Percentiles rank a stretch among this genome's conserved stretches.
Conservation (phyloP, 1,284 basidiomycete species). For the Wolfiporia cocos region DNA sequence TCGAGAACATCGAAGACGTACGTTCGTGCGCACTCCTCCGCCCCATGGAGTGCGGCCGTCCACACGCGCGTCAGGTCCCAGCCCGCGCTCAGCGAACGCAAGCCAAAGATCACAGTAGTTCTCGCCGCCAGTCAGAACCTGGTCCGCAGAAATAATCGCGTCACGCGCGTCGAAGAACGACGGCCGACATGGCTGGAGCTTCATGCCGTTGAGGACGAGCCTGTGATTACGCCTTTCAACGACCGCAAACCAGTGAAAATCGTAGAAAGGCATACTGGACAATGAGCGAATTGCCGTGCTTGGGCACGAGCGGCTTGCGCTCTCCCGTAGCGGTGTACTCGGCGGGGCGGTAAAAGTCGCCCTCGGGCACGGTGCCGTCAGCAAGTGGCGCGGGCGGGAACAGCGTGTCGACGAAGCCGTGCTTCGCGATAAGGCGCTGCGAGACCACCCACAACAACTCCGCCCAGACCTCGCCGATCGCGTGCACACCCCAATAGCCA, state of each 20-base stretch:
- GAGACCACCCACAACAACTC: slow-evolving; percentile 86
- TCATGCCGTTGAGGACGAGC: slow-evolving; percentile 88
- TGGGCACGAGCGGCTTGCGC: slow-evolving; percentile 69
- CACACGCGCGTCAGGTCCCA: slow-evolving; percentile 73
- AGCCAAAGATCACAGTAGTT: slow-evolving; percentile 90
- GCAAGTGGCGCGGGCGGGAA: slow-evolving; percentile 71
- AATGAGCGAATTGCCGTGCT: slow-evolving; percentile 86
- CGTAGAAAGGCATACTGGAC: slow-evolving; percentile 52
- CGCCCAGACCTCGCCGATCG: slow-evolving; percentile 95
- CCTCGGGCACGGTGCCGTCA: slow-evolving; percentile 55
- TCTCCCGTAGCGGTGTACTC: slow-evolving; percentile 30
- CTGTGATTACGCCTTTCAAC: slow-evolving; percentile 18
- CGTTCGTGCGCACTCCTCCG: slow-evolving; percentile 66
- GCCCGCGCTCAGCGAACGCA: slow-evolving; percentile 78
- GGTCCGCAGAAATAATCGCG: slow-evolving; percentile 92
- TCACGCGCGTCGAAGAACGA: slow-evolving; percentile 90
- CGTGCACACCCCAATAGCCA: slow-evolving; percentile 89
- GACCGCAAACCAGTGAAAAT: background rate
- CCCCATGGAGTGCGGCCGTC: slow-evolving; percentile 89
- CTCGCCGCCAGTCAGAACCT: slow-evolving; percentile 86
- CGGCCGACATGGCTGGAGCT: slow-evolving; percentile 89
- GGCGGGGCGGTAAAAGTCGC: slow-evolving; percentile 68
- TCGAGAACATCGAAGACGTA: slow-evolving; percentile 1
- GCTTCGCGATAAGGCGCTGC: slow-evolving; percentile 71
- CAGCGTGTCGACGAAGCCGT: slow-evolving; percentile 74